A percentile compares a stretch with the other conserved stretches of the same genome.
phyloP scores from a whole-genome alignment of 192 early-diverging fungal species.

The Chytriomyces hyalinus region DNA sequence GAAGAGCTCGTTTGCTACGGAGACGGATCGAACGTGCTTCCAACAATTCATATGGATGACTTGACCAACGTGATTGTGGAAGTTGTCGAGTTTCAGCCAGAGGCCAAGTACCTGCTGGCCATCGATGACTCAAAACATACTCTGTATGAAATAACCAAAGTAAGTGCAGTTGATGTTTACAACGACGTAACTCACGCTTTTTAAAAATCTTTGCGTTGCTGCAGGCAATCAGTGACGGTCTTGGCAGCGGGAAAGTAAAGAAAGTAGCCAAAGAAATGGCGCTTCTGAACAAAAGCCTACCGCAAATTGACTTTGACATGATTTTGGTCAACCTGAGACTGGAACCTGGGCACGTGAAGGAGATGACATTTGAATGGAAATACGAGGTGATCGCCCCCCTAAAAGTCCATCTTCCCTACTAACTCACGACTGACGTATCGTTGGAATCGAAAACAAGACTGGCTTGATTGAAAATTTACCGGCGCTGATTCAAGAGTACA shows the following conservation, averaged over 20 bases:
- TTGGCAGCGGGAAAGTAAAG: slow-evolving; percentile 60
- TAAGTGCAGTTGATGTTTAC: slow-evolving; percentile 5
- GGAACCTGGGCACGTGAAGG: slow-evolving; percentile 63
- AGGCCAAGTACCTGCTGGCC: slow-evolving; percentile 59
- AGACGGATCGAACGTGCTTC: slow-evolving; percentile 60
- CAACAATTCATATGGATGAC: slow-evolving; percentile 66
- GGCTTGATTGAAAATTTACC: slow-evolving; percentile 63
- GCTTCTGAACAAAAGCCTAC: slow-evolving; percentile 53
- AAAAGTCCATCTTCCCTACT: not conserved
- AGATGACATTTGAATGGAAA: slow-evolving; percentile 66
- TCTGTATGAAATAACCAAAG: slow-evolving; percentile 60
- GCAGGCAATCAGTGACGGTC: slow-evolving; percentile 59
- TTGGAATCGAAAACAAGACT: slow-evolving; percentile 27
- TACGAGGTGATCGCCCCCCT: slow-evolving; percentile 51
- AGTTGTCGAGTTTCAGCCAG: slow-evolving; percentile 59
- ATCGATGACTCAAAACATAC: slow-evolving; percentile 64
- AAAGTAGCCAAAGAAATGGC: slow-evolving; percentile 59
- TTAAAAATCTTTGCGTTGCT: not conserved
- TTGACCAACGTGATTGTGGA: slow-evolving; percentile 61
- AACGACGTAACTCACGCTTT: no score
- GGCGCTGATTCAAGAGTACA: slow-evolving; percentile 62
- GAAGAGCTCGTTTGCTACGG: slow-evolving; percentile 58
- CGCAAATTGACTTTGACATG: slow-evolving; percentile 64
- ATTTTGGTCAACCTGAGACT: slow-evolving; percentile 58
- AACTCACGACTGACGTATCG: no score